phyloP scores from a whole-genome alignment of 2,329 filamentous ascomycete species.

The Colletotrichum sublineola region DNA sequence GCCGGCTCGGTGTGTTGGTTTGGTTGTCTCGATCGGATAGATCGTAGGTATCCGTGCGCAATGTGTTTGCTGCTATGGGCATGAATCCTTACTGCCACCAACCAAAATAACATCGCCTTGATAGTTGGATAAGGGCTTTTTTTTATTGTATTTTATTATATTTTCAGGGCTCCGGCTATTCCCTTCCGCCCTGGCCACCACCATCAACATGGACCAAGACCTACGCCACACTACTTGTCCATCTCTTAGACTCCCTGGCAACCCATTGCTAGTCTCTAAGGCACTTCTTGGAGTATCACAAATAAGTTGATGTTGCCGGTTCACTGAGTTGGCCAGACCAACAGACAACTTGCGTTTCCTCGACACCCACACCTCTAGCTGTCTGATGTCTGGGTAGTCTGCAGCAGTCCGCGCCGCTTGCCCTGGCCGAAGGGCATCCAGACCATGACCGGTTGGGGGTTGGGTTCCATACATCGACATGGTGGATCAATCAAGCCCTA shows the following conservation, averaged over 20 bases:
- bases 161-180: slow-evolving; percentile 9
- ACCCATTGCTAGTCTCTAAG: not conserved
- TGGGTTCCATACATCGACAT: slow-evolving; percentile 5
- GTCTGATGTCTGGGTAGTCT: slow-evolving; percentile 15
- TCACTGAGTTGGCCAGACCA: not conserved
- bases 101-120: no score
- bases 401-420: slow-evolving; percentile 24
- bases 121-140: no score
- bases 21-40: not conserved
- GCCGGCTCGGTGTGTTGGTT: not conserved
- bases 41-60: not conserved
- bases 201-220: not conserved
- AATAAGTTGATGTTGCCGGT: slow-evolving; percentile 8
- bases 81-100: not conserved
- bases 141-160: no score
- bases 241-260: slow-evolving; percentile 17
- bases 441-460: slow-evolving; percentile 22
- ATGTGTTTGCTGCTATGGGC: not conserved
- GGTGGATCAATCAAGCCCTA: slow-evolving; percentile 29
- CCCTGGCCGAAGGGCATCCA: slow-evolving; percentile 1
- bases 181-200: slow-evolving; percentile 9
- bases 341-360: slow-evolving; percentile 25
- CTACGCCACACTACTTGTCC: slow-evolving; percentile 7
- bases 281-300: not conserved
- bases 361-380: slow-evolving; percentile 15